Evolutionary conservation across 202 grass and related monocot genomes (phyloP).

Genomic region (Panicum virgatum): DNA sequence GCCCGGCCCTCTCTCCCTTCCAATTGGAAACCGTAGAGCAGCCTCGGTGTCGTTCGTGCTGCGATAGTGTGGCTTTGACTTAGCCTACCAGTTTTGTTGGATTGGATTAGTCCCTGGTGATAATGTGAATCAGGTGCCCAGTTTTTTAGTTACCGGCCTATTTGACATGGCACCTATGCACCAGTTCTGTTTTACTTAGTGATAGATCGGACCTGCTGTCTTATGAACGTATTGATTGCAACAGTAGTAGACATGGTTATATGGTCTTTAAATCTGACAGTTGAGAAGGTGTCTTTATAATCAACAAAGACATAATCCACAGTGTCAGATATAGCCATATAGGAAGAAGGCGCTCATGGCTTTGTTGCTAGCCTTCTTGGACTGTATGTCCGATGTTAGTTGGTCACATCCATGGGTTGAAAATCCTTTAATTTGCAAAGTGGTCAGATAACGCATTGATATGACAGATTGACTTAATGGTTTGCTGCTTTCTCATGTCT

Average conservation of each 20-base stretch:
- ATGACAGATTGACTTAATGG: background rate
- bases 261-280: background rate
- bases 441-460: background rate
- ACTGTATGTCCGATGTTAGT: background rate
- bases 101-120: background rate
- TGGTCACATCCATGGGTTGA: background rate
- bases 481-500: background rate
- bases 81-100: background rate
- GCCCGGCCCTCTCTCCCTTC: background rate
- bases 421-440: background rate
- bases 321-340: no score
- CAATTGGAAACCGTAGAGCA: background rate
- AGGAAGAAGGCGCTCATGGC: background rate
- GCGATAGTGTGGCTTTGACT: background rate
- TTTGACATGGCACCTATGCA: no score
- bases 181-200: background rate
- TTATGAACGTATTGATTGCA: background rate
- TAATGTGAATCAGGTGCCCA: background rate
- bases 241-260: background rate
- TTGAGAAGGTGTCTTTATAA: background rate
- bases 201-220: background rate
- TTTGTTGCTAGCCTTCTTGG: background rate
- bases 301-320: background rate
- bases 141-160: background rate
- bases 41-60: background rate